A percentile compares a stretch with the other conserved stretches of the same genome.
phyloP scores from a whole-genome alignment of 805 yeast genomes.

The Maudiozyma bulderi region DNA sequence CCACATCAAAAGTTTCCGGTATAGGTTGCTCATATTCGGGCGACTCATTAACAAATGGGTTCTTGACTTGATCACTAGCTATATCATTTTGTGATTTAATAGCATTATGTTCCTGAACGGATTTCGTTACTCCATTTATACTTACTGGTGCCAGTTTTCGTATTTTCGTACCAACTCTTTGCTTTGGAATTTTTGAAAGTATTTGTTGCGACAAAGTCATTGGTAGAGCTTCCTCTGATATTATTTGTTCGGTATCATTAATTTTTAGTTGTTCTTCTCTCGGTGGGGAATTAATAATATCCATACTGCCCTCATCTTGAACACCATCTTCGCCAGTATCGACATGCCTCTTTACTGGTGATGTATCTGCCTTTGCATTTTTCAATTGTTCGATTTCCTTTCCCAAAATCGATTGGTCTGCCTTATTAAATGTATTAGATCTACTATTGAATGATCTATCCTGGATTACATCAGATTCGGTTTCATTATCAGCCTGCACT shows the following conservation, averaged over 20 bases:
- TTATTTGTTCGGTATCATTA: neutral
- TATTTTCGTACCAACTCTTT: constrained; percentile 7
- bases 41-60: neutral
- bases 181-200: constrained; percentile 8
- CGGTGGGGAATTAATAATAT: neutral
- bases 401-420: neutral
- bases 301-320: neutral
- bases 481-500: neutral
- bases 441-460: neutral
- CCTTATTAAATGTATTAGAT: neutral
- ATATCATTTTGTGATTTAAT: neutral
- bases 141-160: constrained; percentile 13
- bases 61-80: neutral
- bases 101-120: neutral
- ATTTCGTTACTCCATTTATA: constrained; percentile 2
- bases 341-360: neutral
- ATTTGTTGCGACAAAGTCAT: constrained; percentile 7
- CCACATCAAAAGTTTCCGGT: neutral
- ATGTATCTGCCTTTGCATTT: neutral
- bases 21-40: neutral
- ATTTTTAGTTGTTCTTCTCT: neutral
- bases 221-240: neutral
- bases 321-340: neutral
- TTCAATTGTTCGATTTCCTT: neutral
- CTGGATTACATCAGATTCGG: neutral